A percentile compares a stretch with the other conserved stretches of the same genome.
phyloP scores from a whole-genome alignment of 805 yeast species.

The Barnettozyma populi region DNA sequence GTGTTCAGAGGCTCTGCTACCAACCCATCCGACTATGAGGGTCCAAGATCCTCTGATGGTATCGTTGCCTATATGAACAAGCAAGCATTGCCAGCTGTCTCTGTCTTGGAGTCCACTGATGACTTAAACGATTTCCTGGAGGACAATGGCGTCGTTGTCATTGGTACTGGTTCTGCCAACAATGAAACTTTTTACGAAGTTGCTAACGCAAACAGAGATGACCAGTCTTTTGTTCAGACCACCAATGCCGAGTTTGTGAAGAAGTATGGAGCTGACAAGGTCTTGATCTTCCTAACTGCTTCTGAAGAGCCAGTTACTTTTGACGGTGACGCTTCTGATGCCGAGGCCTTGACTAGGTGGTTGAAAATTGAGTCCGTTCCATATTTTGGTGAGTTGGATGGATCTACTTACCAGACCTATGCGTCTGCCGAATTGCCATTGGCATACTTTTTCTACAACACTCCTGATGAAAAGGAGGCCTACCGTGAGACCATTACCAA shows the following conservation, averaged over 20 bases:
- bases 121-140: constrained; percentile 46
- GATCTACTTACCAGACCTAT: constrained; percentile 71
- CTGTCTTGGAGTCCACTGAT: constrained; percentile 40
- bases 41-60: constrained; percentile 77
- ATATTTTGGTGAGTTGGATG: constrained; percentile 80
- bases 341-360: constrained; percentile 26
- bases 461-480: constrained; percentile 57
- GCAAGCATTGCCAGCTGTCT: constrained; percentile 75
- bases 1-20: constrained; percentile 49
- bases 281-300: constrained; percentile 28
- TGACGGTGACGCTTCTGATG: constrained; percentile 23
- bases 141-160: constrained; percentile 42
- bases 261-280: constrained; percentile 29
- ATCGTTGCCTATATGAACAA: constrained; percentile 76
- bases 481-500: constrained; percentile 47
- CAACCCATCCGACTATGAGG: constrained; percentile 62
- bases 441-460: constrained; percentile 81
- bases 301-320: constrained; percentile 28
- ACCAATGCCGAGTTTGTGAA: constrained; percentile 29
- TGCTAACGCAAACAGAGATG: constrained; percentile 63
- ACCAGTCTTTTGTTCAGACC: constrained; percentile 53
- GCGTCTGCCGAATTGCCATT: constrained; percentile 70
- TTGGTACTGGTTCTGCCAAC: constrained; percentile 45
- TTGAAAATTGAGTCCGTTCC: constrained; percentile 63
- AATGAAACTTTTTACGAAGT: constrained; percentile 55